Evolutionary conservation across 768 basidiomycete genomes (phyloP), one percentile per base, ranked within the genome.

Genomic region (Tephrocybe rancida): DNA sequence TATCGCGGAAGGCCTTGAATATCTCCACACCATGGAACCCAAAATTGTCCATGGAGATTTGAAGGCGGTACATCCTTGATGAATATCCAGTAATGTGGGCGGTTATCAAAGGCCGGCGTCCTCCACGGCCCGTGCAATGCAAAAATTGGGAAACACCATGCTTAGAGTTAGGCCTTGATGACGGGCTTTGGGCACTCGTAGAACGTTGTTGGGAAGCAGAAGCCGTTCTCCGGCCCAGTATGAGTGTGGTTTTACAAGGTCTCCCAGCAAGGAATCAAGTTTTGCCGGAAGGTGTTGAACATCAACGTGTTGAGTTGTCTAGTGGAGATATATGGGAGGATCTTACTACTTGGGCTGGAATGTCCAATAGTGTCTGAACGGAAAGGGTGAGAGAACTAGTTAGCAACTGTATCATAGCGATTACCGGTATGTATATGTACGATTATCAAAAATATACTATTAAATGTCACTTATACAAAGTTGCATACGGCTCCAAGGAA

Each of bases 91-190:
- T 59, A 53, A 42, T 68, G 34, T 38, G 61, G 46, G 50, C 29
- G 29, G 68, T 57, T 2, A 47, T 51, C 13, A 39, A 52, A 16
- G 48, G 43, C 19, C 32, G 48, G 18, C 44, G 54, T 14, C 56
- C 53, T n/a, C n/a, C n/a, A 14, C 52, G 32, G 18, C 58, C 45
- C 18, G 41, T 59, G 3, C 64, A 61, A 3, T 58, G 34, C 1
- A 64, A 61, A 1, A 70, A 67, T 9, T 7, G 55, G 55, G 1
- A 14, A 29, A 21, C 42, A 47, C 7, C 43, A 29, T 32, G 44
- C 21, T 16, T 38, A 26, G 24, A 41, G 21, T 55, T 64, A 6
- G 71, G 70, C 27, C 11, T 70, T 34, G 66, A 70, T 45, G 61
- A 67, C 41, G 39, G 7, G 6, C 21, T 41, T 5, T 41, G 39